Base-by-base conservation (phyloP, 176 grass and related monocot genomes). In the Zizania latifolia region DNA sequence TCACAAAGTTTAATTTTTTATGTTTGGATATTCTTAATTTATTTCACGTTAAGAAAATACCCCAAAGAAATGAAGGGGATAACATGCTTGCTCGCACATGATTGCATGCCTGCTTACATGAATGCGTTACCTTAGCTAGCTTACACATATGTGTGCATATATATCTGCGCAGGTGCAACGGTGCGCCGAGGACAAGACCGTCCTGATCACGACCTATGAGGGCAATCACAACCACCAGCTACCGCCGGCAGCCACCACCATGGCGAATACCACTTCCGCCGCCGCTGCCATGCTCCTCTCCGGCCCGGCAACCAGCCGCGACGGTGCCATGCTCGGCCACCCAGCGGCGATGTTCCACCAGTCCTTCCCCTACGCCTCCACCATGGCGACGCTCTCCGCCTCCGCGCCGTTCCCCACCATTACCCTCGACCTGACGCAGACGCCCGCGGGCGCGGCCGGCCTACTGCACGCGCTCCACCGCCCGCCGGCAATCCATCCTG, bases 361-460 rank as follows among this genome's bases (percentile, higher is more conserved):
- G 8, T 76, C 84, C 32, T 41, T 93, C 46, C 87, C 93, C 24
- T 93, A 86, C 85, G 86, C 90, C 53, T 90, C 93, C 23, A 89
- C 81, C 58, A 80, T 90, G 86, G 90, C 88, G 9, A 93, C 87
- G 36, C 91, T 93, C 68, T 97, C 93, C 5, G 90, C 93, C 4
- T 97, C 93, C 6, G 90, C 93, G 9, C 87, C 90, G 1, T 97
- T 97, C 63, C 93, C 90, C 14, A 97, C 93, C 29, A 89, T 97
- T 65, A 97, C 90, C 40, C 79, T 97, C 56, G 90, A 97, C 65
- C 90, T 97, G 46, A 97, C 93, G 8, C 87, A 90, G 29, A 10
- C 75, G 5, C 84, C 78, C n/a, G 35, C 39, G 31, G 72, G 53
- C 12, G 35, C 24, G 58, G 81, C 33, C 68, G 45, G 59, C 34